Evolutionary conservation across 2,329 filamentous ascomycete genomes (phyloP), one percentile per base, ranked within the genome.

Genomic region (Neofusicoccum umdonicola): DNA sequence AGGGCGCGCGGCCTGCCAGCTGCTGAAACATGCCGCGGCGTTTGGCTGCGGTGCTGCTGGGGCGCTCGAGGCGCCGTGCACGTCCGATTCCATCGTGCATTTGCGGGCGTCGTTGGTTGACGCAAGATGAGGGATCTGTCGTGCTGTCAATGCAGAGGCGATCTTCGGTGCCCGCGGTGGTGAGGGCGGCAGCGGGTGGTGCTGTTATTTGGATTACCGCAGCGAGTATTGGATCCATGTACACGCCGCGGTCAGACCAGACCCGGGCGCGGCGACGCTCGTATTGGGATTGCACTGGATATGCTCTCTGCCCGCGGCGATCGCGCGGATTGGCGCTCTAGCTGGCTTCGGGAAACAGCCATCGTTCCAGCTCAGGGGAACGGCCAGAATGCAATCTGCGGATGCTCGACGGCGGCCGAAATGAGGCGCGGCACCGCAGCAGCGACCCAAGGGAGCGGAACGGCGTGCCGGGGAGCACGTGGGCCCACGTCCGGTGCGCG

Each of bases 1-100:
- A 13, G 35, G 15, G 15, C 6, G 4, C 39, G 12, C 15, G 15
- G 56, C 56, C 60, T 62, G 60, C 52, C 60, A 62, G 60, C 60
- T 52, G 60, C 52, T 62, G 60, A 62, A 45, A 51, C 61, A 52
- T 17, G 61, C 61, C 39, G 61, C 45, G 45, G 58, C 57, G 35
- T 15, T 41, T 35, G 39, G 56, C 56, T 60, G 56, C 22, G 39
- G 57, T 61, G 57, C 42, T 31, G 8, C 45, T 15, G 44, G 12
- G 57, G 44, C 45, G 58, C 60, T 34, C 27, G 39, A 54, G 48
- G 61, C 48, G 45, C 48, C 45, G n/a, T 51, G 48, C 48, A 52
- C 45, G 48, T 27, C 61, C 61, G 61, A 52, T 45, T 54, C 48
- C 61, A 63, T 63, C 48, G 56, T 60, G 42, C 42, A 60, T 60